Evolutionary conservation across 1,284 basidiomycete genomes (phyloP), one percentile per base, ranked within the genome.

Genomic region (Cryptococcus amylolentus): DNA sequence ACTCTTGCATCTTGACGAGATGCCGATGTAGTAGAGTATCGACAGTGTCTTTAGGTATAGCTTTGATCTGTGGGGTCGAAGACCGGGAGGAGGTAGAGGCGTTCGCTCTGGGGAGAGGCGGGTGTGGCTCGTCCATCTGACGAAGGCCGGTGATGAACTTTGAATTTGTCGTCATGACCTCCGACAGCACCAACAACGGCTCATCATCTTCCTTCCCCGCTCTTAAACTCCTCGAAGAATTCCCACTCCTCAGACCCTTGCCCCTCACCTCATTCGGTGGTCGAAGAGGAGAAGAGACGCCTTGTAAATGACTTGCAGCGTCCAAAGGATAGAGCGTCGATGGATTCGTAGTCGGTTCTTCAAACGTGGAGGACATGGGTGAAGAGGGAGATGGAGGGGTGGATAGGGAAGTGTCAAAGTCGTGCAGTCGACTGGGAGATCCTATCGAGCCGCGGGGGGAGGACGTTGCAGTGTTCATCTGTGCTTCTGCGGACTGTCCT

Each of bases 1-100:
- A 38, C 16, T 58, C 51, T 31, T 20, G n/a, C 62, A 55, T 50
- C 41, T 48, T 59, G 49, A 31, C 52, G 41, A 55, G 49, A 45
- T 57, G 50, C 6, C 16, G 46, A 44, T 55, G 53, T 31, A 52
- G 37, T 10, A 14, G 45, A 31, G 18, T 12, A 12, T 54, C 55
- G 2, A 60, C 20, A n/a, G 7, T 7, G 10, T 28, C 20, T 9
- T 16, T 39, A 31, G 13, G 9, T 16, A 26, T 16, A 26, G 8
- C 14, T 27, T 10, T 35, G 31, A 10, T 8, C 10, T 35, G 31
- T 35, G 31, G 31, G 7, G 31, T 35, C 31, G 31, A 35, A 35
- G 44, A n/a, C 27, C 27, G 20, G 8, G 44, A 46, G 14, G 26
- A 46, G 9, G 14, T 27, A 10, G 20, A 8, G 10, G 23, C 9